These are phyloP conservation scores for Aspergillus ruber DNA, from an alignment of 2,329 filamentous ascomycete species.

Conservation along the genomic window DNA sequence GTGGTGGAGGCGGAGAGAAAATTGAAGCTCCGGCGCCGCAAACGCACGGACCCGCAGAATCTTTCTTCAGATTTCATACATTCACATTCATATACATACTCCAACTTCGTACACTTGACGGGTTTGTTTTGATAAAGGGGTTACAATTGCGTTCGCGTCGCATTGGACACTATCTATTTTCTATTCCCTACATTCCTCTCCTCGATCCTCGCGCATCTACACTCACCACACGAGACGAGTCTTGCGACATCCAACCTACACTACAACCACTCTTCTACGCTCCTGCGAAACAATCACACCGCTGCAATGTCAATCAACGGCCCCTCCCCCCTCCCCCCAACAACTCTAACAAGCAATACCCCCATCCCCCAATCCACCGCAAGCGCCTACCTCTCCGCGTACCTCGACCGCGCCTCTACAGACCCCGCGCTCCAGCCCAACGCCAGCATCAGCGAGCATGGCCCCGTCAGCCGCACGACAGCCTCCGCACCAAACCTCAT, in stretches of 20 bases:
- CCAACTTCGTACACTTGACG: too few species aligned
- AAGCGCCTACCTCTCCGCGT: conserved; percentile 37
- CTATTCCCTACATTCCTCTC: too few species aligned
- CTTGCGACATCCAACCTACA: not conserved
- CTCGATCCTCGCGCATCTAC: not conserved
- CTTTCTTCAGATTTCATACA: not conserved
- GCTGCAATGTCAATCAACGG: conserved; percentile 29
- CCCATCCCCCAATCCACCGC: conserved; percentile 34
- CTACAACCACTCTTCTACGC: too few species aligned
- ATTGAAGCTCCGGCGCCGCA: conserved; percentile 25
- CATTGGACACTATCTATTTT: too few species aligned
- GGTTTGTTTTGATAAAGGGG: too few species aligned
- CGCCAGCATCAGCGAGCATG: conserved; percentile 38
- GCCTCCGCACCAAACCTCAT: conserved; percentile 37
- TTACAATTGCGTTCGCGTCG: too few species aligned
- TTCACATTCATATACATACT: too few species aligned
- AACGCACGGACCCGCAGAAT: conserved; percentile 24
- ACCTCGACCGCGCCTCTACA: conserved; percentile 36
- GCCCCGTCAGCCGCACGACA: conserved; percentile 37
- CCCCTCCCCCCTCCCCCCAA: conserved; percentile 32
- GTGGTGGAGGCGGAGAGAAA: conserved; percentile 22
- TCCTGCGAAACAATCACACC: too few species aligned
- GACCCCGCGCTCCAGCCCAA: conserved; percentile 40
- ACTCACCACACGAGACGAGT: not conserved
- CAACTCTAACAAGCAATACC: conserved; percentile 29